Percentiles rank a stretch among this genome's conserved stretches.
phyloP scores from a whole-genome alignment of 1,139 yeast genomes.

The Candida tropicalis region DNA sequence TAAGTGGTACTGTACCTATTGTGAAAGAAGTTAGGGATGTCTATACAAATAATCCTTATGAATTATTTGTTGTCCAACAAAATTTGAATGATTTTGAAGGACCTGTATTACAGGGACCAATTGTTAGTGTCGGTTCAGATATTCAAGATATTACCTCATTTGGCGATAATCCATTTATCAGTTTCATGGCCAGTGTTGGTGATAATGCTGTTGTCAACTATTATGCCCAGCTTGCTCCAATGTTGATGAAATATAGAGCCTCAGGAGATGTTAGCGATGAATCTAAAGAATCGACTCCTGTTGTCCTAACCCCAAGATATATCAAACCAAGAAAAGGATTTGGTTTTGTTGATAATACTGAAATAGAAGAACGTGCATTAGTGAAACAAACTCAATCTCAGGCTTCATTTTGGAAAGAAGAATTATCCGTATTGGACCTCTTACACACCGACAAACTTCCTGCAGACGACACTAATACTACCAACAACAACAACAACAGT shows the following conservation, averaged over 20 bases:
- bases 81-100: conserved; percentile 15
- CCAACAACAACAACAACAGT: neutral
- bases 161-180: conserved; percentile 22
- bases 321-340: conserved; percentile 37
- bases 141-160: conserved; percentile 13
- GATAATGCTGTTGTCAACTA: conserved; percentile 23
- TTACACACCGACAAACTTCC: conserved; percentile 20
- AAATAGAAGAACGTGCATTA: conserved; percentile 12
- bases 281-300: conserved; percentile 5
- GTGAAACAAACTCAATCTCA: conserved; percentile 8
- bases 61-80: conserved; percentile 20
- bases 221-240: conserved; percentile 35
- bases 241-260: conserved; percentile 25
- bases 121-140: conserved; percentile 10
- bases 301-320: conserved; percentile 21
- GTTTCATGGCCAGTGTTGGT: conserved; percentile 24
- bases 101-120: conserved; percentile 30
- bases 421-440: conserved; percentile 18
- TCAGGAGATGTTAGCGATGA: conserved; percentile 6
- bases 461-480: neutral
- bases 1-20: conserved; percentile 12
- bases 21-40: conserved; percentile 15
- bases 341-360: conserved; percentile 37
- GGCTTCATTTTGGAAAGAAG: conserved; percentile 17
- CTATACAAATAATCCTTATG: conserved; percentile 14